Percentiles rank a stretch among this genome's conserved stretches.
Evolutionary conservation across 192 early-diverging fungal genomes (phyloP).

Genomic region (Coemansia pectinata): DNA sequence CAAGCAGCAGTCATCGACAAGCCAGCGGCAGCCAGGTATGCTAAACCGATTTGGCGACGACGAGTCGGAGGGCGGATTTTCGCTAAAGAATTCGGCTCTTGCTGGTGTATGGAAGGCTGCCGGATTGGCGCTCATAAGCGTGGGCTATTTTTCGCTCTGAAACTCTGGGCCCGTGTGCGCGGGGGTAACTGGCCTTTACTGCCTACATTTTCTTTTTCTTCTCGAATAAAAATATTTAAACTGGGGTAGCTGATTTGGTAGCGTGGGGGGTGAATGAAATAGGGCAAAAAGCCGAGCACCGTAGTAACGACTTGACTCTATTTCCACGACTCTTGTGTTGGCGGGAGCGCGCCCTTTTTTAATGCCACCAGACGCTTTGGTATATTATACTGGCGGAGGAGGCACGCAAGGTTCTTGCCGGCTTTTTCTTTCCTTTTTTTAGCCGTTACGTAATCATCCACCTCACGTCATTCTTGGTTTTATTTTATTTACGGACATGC

Average conservation of each 20-base stretch:
- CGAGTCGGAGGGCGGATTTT: conserved; percentile 2
- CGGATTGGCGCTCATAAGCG: background rate
- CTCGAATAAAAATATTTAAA: background rate
- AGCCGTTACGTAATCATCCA: background rate
- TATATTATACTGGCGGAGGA: background rate
- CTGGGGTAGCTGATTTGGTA: background rate
- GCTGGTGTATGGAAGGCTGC: background rate
- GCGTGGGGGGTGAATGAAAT: background rate
- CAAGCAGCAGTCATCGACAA: background rate
- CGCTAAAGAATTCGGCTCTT: background rate
- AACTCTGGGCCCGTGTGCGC: background rate
- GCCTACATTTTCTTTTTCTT: background rate
- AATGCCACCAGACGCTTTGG: background rate
- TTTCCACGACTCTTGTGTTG: background rate
- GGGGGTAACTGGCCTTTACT: background rate
- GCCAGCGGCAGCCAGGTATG: background rate
- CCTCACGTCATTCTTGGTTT: background rate
- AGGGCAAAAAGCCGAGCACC: background rate
- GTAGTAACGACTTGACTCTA: background rate
- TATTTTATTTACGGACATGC: conserved; percentile 7
- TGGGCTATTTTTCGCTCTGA: conserved; percentile 1
- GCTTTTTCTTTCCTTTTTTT: background rate
- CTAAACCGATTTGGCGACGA: conserved; percentile 13
- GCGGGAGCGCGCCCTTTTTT: background rate
- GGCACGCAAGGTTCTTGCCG: background rate